Conservation (phyloP, 2,329 filamentous ascomycete species). For the Nakataea oryzae region DNA sequence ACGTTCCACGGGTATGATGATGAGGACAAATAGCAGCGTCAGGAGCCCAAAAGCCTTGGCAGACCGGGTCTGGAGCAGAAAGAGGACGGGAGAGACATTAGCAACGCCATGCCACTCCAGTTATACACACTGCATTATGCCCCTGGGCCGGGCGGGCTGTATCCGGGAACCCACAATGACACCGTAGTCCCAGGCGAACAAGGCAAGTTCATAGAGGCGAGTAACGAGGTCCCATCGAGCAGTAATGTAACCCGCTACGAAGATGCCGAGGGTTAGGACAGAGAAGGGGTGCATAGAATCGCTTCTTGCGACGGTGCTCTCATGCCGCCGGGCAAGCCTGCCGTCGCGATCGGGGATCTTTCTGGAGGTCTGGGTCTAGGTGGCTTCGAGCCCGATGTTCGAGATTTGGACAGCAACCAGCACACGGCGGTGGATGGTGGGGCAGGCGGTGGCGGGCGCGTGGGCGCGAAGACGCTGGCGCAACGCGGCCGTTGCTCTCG, state of each 20-base stretch:
- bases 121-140: background rate
- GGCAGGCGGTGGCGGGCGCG: no score
- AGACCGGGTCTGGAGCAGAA: conserved; percentile 59
- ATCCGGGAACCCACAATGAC: conserved; percentile 61
- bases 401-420: background rate
- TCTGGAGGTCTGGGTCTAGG: background rate
- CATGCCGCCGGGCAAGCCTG: conserved; percentile 25
- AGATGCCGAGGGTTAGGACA: conserved; percentile 89
- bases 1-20: conserved; percentile 75
- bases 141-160: background rate
- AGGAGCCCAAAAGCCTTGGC: conserved; percentile 77
- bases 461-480: no score
- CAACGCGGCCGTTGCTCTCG: background rate
- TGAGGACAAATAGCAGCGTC: conserved; percentile 71
- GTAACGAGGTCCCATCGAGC: conserved; percentile 98
- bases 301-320: conserved; percentile 20
- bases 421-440: no score
- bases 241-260: conserved; percentile 98
- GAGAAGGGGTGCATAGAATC: conserved; percentile 95
- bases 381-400: background rate
- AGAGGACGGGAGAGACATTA: background rate
- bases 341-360: background rate
- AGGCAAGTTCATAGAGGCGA: conserved; percentile 88
- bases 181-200: conserved; percentile 98
- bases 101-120: background rate